phyloP scores from a whole-genome alignment of 306 rosid species.

The Pyrus bretschneideri region DNA sequence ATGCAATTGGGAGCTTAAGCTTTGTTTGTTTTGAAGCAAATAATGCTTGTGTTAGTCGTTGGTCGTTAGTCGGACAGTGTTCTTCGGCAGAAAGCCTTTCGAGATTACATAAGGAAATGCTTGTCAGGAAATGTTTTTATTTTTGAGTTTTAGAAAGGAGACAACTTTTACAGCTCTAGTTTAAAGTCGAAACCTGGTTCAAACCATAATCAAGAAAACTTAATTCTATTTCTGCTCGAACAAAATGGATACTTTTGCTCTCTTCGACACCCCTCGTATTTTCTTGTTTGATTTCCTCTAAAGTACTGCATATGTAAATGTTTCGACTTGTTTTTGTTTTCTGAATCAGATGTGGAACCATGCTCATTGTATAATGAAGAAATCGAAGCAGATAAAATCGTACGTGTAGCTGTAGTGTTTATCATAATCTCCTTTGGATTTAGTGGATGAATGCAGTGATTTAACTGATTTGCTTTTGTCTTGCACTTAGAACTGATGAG shows the following conservation, averaged over 20 bases:
- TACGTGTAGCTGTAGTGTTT: slow-evolving; percentile 29
- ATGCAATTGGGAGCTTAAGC: not conserved
- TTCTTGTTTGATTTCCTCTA: not conserved
- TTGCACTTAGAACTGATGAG: slow-evolving; percentile 58
- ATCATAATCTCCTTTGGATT: slow-evolving; percentile 3
- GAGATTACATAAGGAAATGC: not conserved
- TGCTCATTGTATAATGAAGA: slow-evolving; percentile 68
- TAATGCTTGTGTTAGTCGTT: not conserved
- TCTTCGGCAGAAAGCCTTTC: not conserved
- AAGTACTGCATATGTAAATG: not conserved
- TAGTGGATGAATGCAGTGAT: slow-evolving; percentile 12
- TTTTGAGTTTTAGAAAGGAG: not conserved
- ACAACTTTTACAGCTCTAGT: not conserved
- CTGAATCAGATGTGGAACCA: slow-evolving; percentile 90
- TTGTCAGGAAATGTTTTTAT: not conserved
- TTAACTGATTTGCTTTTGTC: slow-evolving; percentile 4
- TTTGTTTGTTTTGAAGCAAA: not conserved
- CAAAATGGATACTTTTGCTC: not conserved
- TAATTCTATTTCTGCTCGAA: not conserved
- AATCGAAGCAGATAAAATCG: slow-evolving; percentile 85
- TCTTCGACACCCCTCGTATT: not conserved
- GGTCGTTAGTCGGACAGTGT: not conserved
- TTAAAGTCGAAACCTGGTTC: not conserved
- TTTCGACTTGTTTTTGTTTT: not conserved
- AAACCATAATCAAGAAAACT: not conserved